A percentile compares a stretch with the other conserved stretches of the same genome.
phyloP scores from a whole-genome alignment of 1,284 basidiomycete species.

The Cryptococcus floricola region DNA sequence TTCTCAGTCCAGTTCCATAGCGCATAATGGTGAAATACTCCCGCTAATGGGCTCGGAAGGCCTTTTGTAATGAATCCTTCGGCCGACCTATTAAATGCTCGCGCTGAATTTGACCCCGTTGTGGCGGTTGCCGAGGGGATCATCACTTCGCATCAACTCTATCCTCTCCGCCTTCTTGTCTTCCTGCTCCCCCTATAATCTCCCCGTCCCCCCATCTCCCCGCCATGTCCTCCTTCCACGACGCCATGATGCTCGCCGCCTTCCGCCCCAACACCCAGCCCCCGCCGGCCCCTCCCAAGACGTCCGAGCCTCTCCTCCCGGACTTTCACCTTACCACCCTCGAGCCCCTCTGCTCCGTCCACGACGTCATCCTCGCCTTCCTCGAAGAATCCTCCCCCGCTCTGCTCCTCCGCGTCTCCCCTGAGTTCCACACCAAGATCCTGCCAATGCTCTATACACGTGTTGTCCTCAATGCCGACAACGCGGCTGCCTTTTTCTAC shows the following conservation, averaged over 20 bases:
- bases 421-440: background rate
- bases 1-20: no score
- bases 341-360: background rate
- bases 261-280: background rate
- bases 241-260: background rate
- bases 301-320: background rate
- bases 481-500: conserved; percentile 3
- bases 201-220: background rate
- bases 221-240: conserved; percentile 1
- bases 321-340: conserved; percentile 1
- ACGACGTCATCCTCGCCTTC: conserved; percentile 1
- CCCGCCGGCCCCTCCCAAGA: background rate
- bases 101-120: no score
- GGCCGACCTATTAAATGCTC: no score
- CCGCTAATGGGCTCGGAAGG: no score
- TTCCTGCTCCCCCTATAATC: no score
- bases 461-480: background rate
- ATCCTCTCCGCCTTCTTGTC: no score
- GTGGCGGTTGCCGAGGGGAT: no score
- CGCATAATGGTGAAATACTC: no score
- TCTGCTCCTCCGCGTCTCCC: background rate
- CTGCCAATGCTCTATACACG: conserved; percentile 1
- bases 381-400: conserved; percentile 1
- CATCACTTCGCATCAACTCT: no score
- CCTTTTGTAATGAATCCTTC: no score